These are phyloP conservation scores for Pseudophaeomoniella oleicola DNA, from an alignment of 2,329 filamentous ascomycete species.

Conservation along the genomic window DNA sequence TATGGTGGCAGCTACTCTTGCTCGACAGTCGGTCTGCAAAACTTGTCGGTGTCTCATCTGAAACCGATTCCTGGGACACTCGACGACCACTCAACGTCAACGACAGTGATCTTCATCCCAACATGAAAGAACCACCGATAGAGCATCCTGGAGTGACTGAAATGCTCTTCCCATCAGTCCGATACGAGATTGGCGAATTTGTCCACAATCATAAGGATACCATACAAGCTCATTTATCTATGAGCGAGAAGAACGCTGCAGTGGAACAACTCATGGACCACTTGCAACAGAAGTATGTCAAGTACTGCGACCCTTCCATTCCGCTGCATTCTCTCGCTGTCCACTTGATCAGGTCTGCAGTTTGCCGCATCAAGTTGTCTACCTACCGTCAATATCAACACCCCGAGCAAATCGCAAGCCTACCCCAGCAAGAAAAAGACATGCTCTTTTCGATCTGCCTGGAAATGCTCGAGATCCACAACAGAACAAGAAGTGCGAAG, in stretches of 20 bases:
- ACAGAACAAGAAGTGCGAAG: not conserved
- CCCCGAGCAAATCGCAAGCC: not conserved
- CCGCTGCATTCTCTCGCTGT: conserved; percentile 29
- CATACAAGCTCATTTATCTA: not conserved
- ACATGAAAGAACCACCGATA: conserved; percentile 8
- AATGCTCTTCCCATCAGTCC: conserved; percentile 9
- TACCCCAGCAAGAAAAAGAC: not conserved
- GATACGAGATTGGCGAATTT: not conserved
- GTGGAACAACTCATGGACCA: conserved; percentile 20
- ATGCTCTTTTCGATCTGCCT: not conserved
- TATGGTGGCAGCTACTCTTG: conserved; percentile 16
- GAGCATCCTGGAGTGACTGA: conserved; percentile 13
- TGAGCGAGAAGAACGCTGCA: conserved; percentile 2
- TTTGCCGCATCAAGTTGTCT: conserved; percentile 13
- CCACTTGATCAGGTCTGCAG: conserved; percentile 27
- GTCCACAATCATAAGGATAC: not conserved
- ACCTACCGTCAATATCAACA: not conserved
- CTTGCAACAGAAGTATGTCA: conserved; percentile 21
- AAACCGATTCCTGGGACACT: conserved; percentile 11
- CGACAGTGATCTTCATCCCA: conserved; percentile 9
- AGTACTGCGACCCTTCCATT: conserved; percentile 22
- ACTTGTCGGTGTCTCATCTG: conserved; percentile 12
- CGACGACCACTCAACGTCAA: conserved; percentile 8
- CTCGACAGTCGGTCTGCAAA: conserved; percentile 15
- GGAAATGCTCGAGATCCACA: not conserved